phyloP scores from a whole-genome alignment of 1,284 basidiomycete genomes.

The Papiliotrema nemorosa region DNA sequence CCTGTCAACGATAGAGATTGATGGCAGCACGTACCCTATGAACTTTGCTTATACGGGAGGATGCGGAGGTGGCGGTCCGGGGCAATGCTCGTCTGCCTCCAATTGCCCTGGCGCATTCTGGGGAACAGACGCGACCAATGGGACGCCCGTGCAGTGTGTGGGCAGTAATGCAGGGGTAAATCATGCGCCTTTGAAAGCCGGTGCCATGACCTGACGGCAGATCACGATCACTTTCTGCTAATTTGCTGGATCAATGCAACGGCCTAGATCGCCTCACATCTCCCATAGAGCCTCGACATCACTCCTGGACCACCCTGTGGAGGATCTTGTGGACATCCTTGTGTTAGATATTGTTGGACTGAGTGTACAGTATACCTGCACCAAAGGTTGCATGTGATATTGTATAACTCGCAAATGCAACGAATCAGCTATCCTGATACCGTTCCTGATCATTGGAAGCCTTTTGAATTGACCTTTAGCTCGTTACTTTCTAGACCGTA shows the following conservation, averaged over 20 bases:
- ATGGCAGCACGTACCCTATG: constrained; percentile 19
- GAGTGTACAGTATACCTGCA: too few species aligned
- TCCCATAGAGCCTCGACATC: too few species aligned
- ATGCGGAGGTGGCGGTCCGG: constrained; percentile 7
- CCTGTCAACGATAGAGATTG: neutral
- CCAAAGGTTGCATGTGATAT: too few species aligned
- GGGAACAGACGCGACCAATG: constrained; percentile 13
- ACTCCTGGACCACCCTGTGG: too few species aligned
- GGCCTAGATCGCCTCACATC: too few species aligned
- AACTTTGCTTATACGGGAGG: constrained; percentile 14
- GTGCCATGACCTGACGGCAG: neutral
- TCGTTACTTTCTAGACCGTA: constrained; percentile 12
- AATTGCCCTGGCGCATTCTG: constrained; percentile 19
- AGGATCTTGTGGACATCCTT: too few species aligned
- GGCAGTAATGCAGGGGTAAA: constrained; percentile 21
- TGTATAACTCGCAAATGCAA: too few species aligned
- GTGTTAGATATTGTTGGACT: too few species aligned
- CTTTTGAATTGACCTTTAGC: too few species aligned
- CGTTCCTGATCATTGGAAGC: too few species aligned
- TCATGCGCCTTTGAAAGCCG: neutral
- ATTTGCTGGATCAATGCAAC: too few species aligned
- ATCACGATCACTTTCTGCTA: neutral
- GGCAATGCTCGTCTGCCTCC: constrained; percentile 12
- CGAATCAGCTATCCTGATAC: too few species aligned
- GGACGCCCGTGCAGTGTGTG: constrained; percentile 13